Evolutionary conservation across 805 yeast species (phyloP), one percentile per base, ranked within the genome.

Genomic region (Blastobotrys peoriensis): DNA sequence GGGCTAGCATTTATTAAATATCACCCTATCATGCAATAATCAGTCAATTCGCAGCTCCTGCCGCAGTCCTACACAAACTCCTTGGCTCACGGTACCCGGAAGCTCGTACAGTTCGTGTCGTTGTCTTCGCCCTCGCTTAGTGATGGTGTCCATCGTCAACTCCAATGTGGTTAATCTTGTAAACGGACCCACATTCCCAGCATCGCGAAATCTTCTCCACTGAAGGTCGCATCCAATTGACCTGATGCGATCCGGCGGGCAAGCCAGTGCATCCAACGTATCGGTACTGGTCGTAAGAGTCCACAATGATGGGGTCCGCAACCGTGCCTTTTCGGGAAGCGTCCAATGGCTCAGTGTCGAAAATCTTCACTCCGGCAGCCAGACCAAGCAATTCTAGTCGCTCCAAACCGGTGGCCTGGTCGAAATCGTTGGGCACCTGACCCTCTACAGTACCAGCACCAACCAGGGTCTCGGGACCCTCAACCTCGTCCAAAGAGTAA

Each of bases 171-270:
- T 88, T 85, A 60, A 89, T 71, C 62, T 85, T 80, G 76, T 84
- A 91, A 56, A 88, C 95, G 58, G 89, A 83, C 69, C 98, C 98
- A 69, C 98, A 91, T 70, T 93, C 96, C 96, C 96, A 86, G 74
- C 97, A 93, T 81, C 98, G 87, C 57, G 85, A 85, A 50, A 83
- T 83, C 69, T 86, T 74, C 40, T 78, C 85, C 54, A 74, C 78
- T 56, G 88, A 83, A 60, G 94, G 94, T 69, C 80, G 81, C 73
- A 89, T 78, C 96, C 97, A 91, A 82, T 81, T 79, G 55, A 86
- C 78, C 60, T 78, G 81, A 71, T 89, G 98, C 55, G 93, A 82
- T 53, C 86, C 95, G 47, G 88, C 94, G 62, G 95, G 96, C 56
- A 86, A 78, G 63, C 98, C 98, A 54, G 94, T 83, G 75, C 98